These are phyloP conservation scores for Cryptococcus maquisensis DNA, from an alignment of 1,284 basidiomycete species.

Conservation along the genomic window DNA sequence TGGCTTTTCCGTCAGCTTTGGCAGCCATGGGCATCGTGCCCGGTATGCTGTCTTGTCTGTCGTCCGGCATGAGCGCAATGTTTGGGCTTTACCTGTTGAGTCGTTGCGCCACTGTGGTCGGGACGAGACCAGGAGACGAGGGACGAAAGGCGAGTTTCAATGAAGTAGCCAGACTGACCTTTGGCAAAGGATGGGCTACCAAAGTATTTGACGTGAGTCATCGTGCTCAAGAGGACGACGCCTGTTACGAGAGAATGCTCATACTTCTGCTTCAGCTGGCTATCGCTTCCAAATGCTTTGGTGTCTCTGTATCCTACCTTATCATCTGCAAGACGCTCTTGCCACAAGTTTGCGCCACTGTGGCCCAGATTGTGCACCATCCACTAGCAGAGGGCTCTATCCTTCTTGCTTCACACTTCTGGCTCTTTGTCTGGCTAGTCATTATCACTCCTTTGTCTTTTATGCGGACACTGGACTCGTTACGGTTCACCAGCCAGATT, in stretches of 20 bases:
- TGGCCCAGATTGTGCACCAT: slow-evolving; percentile 64
- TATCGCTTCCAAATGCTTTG: slow-evolving; percentile 95
- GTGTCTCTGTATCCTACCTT: slow-evolving; percentile 91
- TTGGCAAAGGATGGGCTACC: slow-evolving; percentile 52
- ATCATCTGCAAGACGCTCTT: slow-evolving; percentile 89
- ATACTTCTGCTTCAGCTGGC: slow-evolving; percentile 59
- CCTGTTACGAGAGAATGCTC: background rate
- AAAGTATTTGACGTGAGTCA: slow-evolving; percentile 43
- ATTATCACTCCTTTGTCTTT: slow-evolving; percentile 83
- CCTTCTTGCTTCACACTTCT: slow-evolving; percentile 68
- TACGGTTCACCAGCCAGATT: slow-evolving; percentile 51
- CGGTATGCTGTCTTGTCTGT: slow-evolving; percentile 80
- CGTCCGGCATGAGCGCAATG: slow-evolving; percentile 72
- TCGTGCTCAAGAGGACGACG: background rate
- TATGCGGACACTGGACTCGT: slow-evolving; percentile 68
- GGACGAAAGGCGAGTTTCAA: slow-evolving; percentile 76
- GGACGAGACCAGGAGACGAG: slow-evolving; percentile 42
- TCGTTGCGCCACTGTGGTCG: slow-evolving; percentile 72
- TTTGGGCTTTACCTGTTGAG: slow-evolving; percentile 90
- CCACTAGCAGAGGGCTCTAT: slow-evolving; percentile 58
- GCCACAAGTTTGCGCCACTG: slow-evolving; percentile 83
- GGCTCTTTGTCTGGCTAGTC: slow-evolving; percentile 79
- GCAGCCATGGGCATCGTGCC: slow-evolving; percentile 80
- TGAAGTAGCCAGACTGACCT: slow-evolving; percentile 76
- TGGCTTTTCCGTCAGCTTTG: slow-evolving; percentile 61